A percentile compares a stretch with the other conserved stretches of the same genome.
Evolutionary conservation across 768 basidiomycete genomes (phyloP).

Genomic region (Suillus occidentalis): DNA sequence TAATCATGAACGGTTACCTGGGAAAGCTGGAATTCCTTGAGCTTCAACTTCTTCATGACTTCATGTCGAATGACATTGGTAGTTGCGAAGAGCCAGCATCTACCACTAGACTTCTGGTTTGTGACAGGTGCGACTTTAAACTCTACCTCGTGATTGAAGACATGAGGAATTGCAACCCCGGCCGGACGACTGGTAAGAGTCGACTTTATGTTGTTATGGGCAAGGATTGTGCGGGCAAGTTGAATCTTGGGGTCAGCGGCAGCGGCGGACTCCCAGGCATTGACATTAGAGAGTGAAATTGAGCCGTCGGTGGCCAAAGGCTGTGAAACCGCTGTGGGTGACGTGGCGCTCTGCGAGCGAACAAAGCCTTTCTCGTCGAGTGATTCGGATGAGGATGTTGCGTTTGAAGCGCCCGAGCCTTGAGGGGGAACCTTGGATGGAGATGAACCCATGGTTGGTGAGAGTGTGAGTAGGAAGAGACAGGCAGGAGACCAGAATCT

Average conservation of each 20-base stretch:
- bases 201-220: slow-evolving; percentile 63
- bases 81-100: slow-evolving; percentile 96
- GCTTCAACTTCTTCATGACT: slow-evolving; percentile 80
- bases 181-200: slow-evolving; percentile 66
- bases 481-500: too few relatives aligned
- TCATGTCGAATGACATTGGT: slow-evolving; percentile 84
- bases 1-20: slow-evolving; percentile 50
- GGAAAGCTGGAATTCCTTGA: slow-evolving; percentile 89
- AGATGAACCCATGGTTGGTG: slow-evolving; percentile 24
- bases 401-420: too few relatives aligned
- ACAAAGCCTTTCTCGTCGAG: slow-evolving; percentile 26
- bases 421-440: slow-evolving; percentile 26
- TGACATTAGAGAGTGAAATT: slow-evolving; percentile 55
- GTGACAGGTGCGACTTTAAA: slow-evolving; percentile 85
- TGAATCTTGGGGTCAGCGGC: slow-evolving; percentile 57
- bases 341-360: slow-evolving; percentile 1
- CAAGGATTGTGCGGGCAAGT: slow-evolving; percentile 75
- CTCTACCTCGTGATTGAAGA: slow-evolving; percentile 81
- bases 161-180: slow-evolving; percentile 61
- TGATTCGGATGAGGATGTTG: slow-evolving; percentile 15
- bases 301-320: slow-evolving; percentile 57
- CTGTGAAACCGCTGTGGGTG: neutral
- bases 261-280: slow-evolving; percentile 66
- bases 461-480: neutral
- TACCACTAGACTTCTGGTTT: slow-evolving; percentile 82